Conservation (phyloP, 805 yeast species). For the Kuraishia hungarica region DNA sequence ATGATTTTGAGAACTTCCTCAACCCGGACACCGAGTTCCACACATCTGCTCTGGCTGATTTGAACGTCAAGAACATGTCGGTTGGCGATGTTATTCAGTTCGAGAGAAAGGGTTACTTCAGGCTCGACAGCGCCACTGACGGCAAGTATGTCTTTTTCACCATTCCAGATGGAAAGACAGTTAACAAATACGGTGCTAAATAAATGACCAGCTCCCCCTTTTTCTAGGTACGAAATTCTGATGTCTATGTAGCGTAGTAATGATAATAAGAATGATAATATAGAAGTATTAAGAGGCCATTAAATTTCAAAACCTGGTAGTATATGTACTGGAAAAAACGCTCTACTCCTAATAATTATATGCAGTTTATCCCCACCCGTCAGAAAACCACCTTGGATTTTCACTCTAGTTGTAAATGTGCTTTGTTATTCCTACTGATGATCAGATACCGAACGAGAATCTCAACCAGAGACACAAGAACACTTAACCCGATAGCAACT, state of each 20-base stretch:
- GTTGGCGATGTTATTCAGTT: slow-evolving; percentile 87
- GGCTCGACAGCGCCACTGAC: slow-evolving; percentile 58
- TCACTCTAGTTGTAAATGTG: background rate
- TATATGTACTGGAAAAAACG: too few species aligned
- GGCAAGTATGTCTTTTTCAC: slow-evolving; percentile 76
- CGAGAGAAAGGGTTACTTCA: slow-evolving; percentile 94
- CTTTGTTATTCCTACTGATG: slow-evolving; percentile 14
- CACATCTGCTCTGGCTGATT: slow-evolving; percentile 69
- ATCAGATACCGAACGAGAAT: slow-evolving; percentile 51
- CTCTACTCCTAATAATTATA: background rate
- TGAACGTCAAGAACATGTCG: slow-evolving; percentile 67
- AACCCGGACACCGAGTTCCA: slow-evolving; percentile 85
- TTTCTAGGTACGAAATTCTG: background rate
- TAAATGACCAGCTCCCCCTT: slow-evolving; percentile 4
- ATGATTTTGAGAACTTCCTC: slow-evolving; percentile 84
- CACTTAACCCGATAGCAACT: slow-evolving; percentile 67
- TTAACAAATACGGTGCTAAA: slow-evolving; percentile 67
- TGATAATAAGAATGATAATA: background rate
- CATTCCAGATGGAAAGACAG: slow-evolving; percentile 91
- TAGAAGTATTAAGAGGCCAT: too few species aligned
- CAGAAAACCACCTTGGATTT: background rate
- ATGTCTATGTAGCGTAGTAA: background rate
- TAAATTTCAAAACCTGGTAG: too few species aligned
- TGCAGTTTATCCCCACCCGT: background rate
- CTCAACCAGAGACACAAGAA: slow-evolving; percentile 69